phyloP scores from a whole-genome alignment of 2,329 filamentous ascomycete genomes.

The Chrysoporthe puriensis region DNA sequence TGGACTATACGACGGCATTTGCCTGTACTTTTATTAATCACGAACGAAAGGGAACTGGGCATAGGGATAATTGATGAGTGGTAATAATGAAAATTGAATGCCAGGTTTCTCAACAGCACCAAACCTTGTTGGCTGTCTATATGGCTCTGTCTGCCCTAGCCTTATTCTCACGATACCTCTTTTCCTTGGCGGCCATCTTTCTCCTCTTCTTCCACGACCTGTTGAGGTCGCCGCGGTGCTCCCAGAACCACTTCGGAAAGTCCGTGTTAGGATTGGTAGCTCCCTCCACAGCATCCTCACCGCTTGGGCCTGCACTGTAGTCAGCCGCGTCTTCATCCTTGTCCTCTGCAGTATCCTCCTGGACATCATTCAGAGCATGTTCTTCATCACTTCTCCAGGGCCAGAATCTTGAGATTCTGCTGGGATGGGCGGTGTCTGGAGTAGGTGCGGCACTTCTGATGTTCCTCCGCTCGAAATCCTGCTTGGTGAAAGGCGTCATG shows the following conservation, averaged over 20 bases:
- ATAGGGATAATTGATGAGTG: not conserved
- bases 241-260: slow-evolving; percentile 71
- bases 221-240: slow-evolving; percentile 67
- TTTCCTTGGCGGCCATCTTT: slow-evolving; percentile 67
- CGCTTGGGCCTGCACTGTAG: slow-evolving; percentile 35
- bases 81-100: not conserved
- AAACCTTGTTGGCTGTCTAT: slow-evolving; percentile 28
- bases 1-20: not conserved
- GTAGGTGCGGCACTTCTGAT: slow-evolving; percentile 91
- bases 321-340: slow-evolving; percentile 35
- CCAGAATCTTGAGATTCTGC: slow-evolving; percentile 64
- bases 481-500: slow-evolving; percentile 80
- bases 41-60: not conserved
- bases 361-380: slow-evolving; percentile 49
- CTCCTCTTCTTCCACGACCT: slow-evolving; percentile 67
- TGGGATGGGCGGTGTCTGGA: slow-evolving; percentile 85
- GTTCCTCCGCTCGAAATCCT: slow-evolving; percentile 75
- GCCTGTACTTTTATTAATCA: not conserved
- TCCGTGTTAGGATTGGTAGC: slow-evolving; percentile 40
- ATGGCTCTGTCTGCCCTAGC: slow-evolving; percentile 52
- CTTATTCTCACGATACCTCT: slow-evolving; percentile 67
- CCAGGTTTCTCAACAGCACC: not conserved
- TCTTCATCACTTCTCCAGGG: slow-evolving; percentile 49
- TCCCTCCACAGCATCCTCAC: slow-evolving; percentile 37
- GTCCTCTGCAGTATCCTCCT: slow-evolving; percentile 31